Conservation (phyloP, 2,329 filamentous ascomycete species). For the Metarhizium sp. region DNA sequence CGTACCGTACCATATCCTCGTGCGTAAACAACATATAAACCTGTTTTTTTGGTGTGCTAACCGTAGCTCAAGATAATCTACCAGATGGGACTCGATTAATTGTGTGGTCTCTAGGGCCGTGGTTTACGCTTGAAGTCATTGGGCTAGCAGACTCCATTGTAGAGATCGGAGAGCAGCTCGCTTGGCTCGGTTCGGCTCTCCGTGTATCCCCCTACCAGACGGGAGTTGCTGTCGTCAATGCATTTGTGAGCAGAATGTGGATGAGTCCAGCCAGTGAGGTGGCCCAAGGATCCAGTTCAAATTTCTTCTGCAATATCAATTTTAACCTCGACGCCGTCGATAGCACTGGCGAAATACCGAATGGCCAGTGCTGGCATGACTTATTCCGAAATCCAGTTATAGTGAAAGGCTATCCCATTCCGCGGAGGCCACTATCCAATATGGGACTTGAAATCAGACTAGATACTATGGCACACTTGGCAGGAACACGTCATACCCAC, state of each 20-base stretch:
- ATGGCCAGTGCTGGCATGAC: slow-evolving; percentile 8
- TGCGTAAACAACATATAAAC: too few relatives aligned
- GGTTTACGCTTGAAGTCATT: not conserved
- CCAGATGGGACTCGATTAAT: not conserved
- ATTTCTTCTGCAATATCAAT: not conserved
- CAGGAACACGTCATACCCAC: not conserved
- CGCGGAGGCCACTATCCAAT: not conserved
- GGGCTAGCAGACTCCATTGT: not conserved
- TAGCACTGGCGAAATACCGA: not conserved
- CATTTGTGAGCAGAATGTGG: not conserved
- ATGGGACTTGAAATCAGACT: slow-evolving; percentile 8
- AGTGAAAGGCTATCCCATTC: slow-evolving; percentile 8
- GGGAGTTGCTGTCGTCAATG: not conserved
- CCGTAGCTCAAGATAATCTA: not conserved
- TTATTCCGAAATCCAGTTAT: slow-evolving; percentile 8
- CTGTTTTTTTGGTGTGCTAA: not conserved
- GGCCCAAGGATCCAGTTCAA: too few relatives aligned
- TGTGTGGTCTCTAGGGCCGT: not conserved
- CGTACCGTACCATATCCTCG: too few relatives aligned
- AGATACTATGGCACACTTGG: not conserved
- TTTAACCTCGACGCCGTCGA: not conserved
- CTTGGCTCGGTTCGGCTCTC: slow-evolving; percentile 9
- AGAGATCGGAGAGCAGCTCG: slow-evolving; percentile 8
- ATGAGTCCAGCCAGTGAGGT: too few relatives aligned
- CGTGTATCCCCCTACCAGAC: slow-evolving; percentile 1